Evolutionary conservation across 371 early-diverging fungal genomes (phyloP), one percentile per base, ranked within the genome.

Genomic region (Nosema muscidifuracis): DNA sequence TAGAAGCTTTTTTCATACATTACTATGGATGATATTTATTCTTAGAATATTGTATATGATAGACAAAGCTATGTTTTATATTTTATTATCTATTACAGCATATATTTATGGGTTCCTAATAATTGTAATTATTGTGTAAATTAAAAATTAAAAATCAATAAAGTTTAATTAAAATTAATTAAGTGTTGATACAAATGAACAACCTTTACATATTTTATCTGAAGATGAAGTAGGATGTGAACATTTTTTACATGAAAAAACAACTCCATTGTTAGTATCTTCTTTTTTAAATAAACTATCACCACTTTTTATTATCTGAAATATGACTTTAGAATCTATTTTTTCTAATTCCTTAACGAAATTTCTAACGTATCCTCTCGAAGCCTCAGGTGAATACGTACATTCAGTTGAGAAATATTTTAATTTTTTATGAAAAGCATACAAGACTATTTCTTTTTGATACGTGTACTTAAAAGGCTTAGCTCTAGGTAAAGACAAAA

Each of bases 391-490:
- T 18, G 95, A 90, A 83, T 98, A 97, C 42, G 88, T 92, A 82
- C 99, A 98, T 82, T 98, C 99, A 2, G 97, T 95, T 9, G 96
- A 94, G 73, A 98, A 98, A 85, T 97, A 98, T 77, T 93, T 93
- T 34, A 98, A 86, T 61, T 94, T 91, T 81, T 92, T 91, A 79
- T 92, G 92, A 81, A 95, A 95, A n/a, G 98, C 97, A 78, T 97
- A 89, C 92, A 98, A 92, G 76, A 98, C 97, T 75, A 98, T 98
- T 76, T 98, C 99, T 84, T 97, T 97, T 83, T 98, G 97, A 76
- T 95, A 98, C 0, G 94, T 93, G 79, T 93, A 93, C 80, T 95
- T 96, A 85, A 98, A 94, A 1, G 99, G 99, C 85, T 97, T 97
- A 33, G 92, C 91, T 73, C 99, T 38, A 2, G 77, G 65, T 85